phyloP scores from a whole-genome alignment of 306 rosid species.

The Vigna nakashimae region DNA sequence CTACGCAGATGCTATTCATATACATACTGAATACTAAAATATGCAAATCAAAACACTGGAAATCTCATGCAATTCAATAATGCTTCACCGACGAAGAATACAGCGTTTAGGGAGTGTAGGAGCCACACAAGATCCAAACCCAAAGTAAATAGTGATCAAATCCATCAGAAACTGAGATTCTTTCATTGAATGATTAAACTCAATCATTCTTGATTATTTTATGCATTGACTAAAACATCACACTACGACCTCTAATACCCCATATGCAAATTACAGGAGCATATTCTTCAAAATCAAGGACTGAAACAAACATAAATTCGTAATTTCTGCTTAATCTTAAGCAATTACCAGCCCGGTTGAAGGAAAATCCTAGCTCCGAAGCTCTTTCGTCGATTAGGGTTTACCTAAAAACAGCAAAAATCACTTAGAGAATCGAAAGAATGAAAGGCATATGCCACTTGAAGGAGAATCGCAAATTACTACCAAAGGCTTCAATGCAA shows the following conservation, averaged over 20 bases:
- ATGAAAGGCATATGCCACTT: neutral
- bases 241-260: neutral
- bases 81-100: slow-evolving; percentile 82
- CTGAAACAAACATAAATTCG: neutral
- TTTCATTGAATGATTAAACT: neutral
- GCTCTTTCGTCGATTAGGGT: neutral
- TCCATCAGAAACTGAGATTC: neutral
- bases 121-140: slow-evolving; percentile 70
- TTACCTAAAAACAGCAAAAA: neutral
- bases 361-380: neutral
- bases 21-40: slow-evolving; percentile 20
- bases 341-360: neutral
- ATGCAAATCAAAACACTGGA: slow-evolving; percentile 81
- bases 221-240: no score
- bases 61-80: slow-evolving; percentile 78
- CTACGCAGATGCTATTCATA: neutral
- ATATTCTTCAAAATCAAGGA: neutral
- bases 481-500: neutral
- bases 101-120: slow-evolving; percentile 89
- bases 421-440: neutral
- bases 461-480: neutral
- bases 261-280: neutral
- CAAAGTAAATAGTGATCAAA: slow-evolving; percentile 87
- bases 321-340: neutral
- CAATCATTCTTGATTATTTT: neutral